A percentile compares a stretch with the other conserved stretches of the same genome.
phyloP scores from a whole-genome alignment of 1,284 basidiomycete species.

The Ceratorhiza oryzae-sativae region DNA sequence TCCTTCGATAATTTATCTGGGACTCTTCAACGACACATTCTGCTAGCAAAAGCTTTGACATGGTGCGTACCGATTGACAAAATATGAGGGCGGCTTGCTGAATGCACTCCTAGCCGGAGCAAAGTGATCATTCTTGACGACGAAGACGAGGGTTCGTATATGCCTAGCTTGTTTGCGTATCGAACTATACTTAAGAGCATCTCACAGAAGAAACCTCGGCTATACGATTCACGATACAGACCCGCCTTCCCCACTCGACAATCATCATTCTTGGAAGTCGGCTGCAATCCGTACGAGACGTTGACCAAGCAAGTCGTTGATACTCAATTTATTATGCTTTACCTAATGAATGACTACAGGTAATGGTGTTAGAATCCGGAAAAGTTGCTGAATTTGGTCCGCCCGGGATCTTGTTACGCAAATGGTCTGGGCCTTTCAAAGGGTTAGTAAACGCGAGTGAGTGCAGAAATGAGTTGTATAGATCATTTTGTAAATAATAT shows the following conservation, averaged over 20 bases:
- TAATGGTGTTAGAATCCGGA: neutral
- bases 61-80: neutral
- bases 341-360: neutral
- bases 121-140: conserved; percentile 3
- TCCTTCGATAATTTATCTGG: neutral
- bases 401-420: neutral
- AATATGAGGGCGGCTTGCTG: neutral
- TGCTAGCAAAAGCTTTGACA: neutral
- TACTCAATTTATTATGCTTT: too few relatives aligned
- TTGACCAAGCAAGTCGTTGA: neutral
- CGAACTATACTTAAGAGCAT: neutral
- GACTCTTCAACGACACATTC: neutral
- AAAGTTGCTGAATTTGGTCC: neutral
- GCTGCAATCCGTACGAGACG: neutral
- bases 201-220: neutral
- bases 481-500: neutral
- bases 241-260: neutral
- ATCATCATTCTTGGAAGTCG: neutral
- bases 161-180: too few relatives aligned
- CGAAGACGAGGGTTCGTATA: neutral
- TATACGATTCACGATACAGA: neutral
- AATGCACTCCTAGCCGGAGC: neutral
- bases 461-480: neutral
- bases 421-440: conserved; percentile 10
- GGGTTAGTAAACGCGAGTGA: conserved; percentile 10